A percentile compares a stretch with the other conserved stretches of the same genome.
Conservation (phyloP, 2,329 filamentous ascomycete species). For the Cordyceps militaris region DNA sequence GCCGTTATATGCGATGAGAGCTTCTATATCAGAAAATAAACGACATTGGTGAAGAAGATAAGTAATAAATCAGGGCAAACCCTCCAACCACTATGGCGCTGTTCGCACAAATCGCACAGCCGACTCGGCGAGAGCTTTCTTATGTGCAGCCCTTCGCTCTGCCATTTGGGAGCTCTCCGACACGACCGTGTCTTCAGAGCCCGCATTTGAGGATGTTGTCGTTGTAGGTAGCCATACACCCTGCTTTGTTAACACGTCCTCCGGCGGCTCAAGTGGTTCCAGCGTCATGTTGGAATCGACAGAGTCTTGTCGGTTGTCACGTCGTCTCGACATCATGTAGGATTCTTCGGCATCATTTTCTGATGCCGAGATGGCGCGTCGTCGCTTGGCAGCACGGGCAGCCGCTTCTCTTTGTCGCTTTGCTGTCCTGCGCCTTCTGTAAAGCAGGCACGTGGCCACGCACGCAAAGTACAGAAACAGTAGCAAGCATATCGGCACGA, state of each 20-base stretch:
- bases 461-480: conserved; percentile 24
- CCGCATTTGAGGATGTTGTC: background rate
- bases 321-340: conserved; percentile 8
- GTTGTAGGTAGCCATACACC: conserved; percentile 14
- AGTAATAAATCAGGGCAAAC: background rate
- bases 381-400: background rate
- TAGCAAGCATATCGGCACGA: conserved; percentile 25
- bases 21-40: conserved; percentile 6
- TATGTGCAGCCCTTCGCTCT: conserved; percentile 9
- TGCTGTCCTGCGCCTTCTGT: conserved; percentile 21
- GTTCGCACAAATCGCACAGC: conserved; percentile 13
- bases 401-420: conserved; percentile 17
- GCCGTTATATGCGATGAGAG: background rate
- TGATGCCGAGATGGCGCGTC: background rate
- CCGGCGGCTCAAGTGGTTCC: conserved; percentile 5
- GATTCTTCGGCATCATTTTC: conserved; percentile 15
- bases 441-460: conserved; percentile 22
- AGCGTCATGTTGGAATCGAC: conserved; percentile 14
- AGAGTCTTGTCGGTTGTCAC: conserved; percentile 13
- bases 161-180: conserved; percentile 9
- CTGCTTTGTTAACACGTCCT: conserved; percentile 8
- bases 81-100: background rate
- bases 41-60: background rate
- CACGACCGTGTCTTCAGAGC: conserved; percentile 11
- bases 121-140: conserved; percentile 6